phyloP scores from a whole-genome alignment of 2,329 filamentous ascomycete species.

The Hypoxylon sp. region DNA sequence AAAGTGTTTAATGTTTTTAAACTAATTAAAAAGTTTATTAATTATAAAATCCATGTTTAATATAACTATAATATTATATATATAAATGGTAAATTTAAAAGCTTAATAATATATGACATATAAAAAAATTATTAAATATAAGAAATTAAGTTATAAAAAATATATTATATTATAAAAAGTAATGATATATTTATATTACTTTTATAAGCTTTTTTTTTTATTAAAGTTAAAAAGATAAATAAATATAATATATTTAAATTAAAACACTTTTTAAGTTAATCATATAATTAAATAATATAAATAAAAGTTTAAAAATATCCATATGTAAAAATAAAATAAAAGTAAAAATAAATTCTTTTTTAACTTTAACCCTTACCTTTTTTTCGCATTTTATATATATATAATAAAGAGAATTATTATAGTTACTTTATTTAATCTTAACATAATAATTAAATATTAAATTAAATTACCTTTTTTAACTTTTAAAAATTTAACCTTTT shows the following conservation, averaged over 20 bases:
- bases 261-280: neutral
- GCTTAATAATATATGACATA: neutral
- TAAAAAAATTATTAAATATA: neutral
- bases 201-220: neutral
- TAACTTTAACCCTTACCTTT: too few relatives aligned
- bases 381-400: too few relatives aligned
- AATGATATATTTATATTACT: neutral
- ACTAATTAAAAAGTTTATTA: neutral
- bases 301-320: neutral
- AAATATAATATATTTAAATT: slow-evolving; percentile 1
- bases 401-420: neutral
- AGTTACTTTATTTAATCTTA: neutral
- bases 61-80: neutral
- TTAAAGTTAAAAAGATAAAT: too few relatives aligned
- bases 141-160: neutral
- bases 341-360: too few relatives aligned
- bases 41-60: neutral
- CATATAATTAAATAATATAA: neutral
- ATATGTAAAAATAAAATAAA: neutral
- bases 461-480: neutral
- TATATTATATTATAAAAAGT: neutral
- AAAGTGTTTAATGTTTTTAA: neutral
- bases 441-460: slow-evolving; percentile 1
- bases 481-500: slow-evolving; percentile 1
- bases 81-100: too few relatives aligned